Conservation (phyloP, 202 grass and related monocot species). For the Bolboschoenoplectus hybrid region DNA sequence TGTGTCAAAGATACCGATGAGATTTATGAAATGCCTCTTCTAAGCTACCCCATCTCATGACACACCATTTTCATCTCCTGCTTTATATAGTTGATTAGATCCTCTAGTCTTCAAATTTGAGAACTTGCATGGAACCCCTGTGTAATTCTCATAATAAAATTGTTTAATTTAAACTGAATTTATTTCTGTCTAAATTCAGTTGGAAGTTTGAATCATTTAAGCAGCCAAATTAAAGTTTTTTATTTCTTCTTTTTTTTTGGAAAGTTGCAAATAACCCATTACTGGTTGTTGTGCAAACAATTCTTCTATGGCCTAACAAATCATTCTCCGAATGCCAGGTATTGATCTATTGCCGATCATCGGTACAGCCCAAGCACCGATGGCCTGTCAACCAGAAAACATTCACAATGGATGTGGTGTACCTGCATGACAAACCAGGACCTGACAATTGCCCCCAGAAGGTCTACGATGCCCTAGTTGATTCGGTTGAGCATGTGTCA, state of each 20-base stretch:
- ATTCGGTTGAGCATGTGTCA: slow-evolving; percentile 81
- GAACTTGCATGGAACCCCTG: not conserved
- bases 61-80: not conserved
- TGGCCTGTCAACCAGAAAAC: slow-evolving; percentile 79
- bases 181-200: not conserved
- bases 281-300: not conserved
- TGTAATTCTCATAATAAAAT: not conserved
- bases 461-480: slow-evolving; percentile 82
- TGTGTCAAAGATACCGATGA: not conserved
- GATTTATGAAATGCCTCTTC: not conserved
- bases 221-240: not conserved
- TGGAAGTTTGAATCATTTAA: slow-evolving; percentile 13
- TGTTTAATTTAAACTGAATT: not conserved
- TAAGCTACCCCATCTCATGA: not conserved
- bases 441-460: slow-evolving; percentile 90
- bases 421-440: slow-evolving; percentile 87
- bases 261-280: not conserved
- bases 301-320: not conserved
- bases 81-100: not conserved
- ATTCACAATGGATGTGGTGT: slow-evolving; percentile 85
- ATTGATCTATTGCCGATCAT: slow-evolving; percentile 93
- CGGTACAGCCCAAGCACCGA: slow-evolving; percentile 65
- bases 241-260: not conserved
- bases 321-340: slow-evolving; percentile 53
- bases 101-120: not conserved